Evolutionary conservation across 257 asterid species (phyloP), one percentile per base, ranked within the genome.

Genomic region (Capsicum baccatum): DNA sequence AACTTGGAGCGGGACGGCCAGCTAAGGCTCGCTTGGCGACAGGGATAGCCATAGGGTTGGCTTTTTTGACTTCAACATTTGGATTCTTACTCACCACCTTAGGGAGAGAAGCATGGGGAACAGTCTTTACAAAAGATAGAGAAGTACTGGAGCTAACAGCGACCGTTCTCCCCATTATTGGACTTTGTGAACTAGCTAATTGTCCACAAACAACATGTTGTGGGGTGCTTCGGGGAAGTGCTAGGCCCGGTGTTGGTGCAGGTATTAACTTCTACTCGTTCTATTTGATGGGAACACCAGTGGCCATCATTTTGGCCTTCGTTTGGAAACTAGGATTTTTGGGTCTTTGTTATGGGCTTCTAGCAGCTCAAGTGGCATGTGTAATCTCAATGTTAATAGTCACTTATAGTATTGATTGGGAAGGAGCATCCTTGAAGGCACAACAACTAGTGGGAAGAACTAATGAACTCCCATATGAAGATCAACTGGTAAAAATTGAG

Each of bases 181-280:
- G 99, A 67, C 91, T 96, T 35, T 96, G 99, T 85, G 99, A 96
- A 90, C 95, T 96, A 13, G 98, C 98, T 14, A 96, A 96, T 44
- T 96, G 98, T 83, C 98, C 99, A 37, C 98, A 96, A 80, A 94
- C 98, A 82, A 94, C 99, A 12, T 89, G 99, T 64, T 93, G 97
- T 79, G 99, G 99, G 85, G 95, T 92, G 66, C 95, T 96, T 39
- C 84, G 99, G 83, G 99, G 99, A 79, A 91, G 93, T 37, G 97
- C 99, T 16, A 90, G 98, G 89, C 96, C 99, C 17, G 85, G 93
- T 82, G 80, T 90, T 8, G 94, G 97, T 16, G 99, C 97, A 39
- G 91, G 91, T 80, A 91, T 94, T 82, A 95, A 95, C 86, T 92
- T 95, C 85, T 93, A 92, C 86, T 92, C 99, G 2, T 94, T 95